phyloP scores from a whole-genome alignment of 2,329 filamentous ascomycete genomes.

The Fusarium dlaminii region DNA sequence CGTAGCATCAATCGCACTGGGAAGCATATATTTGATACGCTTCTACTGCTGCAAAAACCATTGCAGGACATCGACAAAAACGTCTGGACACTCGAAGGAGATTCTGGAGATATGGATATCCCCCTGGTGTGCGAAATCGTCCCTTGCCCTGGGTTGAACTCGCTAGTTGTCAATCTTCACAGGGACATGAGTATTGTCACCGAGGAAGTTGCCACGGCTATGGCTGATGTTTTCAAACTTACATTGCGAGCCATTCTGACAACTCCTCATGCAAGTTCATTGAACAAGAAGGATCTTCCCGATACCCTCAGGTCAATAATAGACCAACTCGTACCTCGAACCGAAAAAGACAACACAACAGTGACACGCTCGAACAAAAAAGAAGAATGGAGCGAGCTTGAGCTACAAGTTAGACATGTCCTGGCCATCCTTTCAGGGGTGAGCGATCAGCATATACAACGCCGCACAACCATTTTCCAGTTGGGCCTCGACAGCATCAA shows the following conservation, averaged over 20 bases:
- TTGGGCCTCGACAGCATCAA: slow-evolving; percentile 94
- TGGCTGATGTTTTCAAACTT: slow-evolving; percentile 47
- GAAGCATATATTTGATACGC: slow-evolving; percentile 76
- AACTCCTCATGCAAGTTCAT: slow-evolving; percentile 41
- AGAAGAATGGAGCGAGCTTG: slow-evolving; percentile 59
- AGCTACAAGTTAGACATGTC: slow-evolving; percentile 63
- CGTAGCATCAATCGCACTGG: slow-evolving; percentile 53
- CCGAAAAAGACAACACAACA: slow-evolving; percentile 27
- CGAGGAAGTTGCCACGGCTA: slow-evolving; percentile 37
- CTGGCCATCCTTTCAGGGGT: slow-evolving; percentile 68
- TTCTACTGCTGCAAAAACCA: slow-evolving; percentile 80
- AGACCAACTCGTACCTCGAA: slow-evolving; percentile 28
- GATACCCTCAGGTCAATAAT: slow-evolving; percentile 28
- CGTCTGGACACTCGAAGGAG: slow-evolving; percentile 66
- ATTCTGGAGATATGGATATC: slow-evolving; percentile 74
- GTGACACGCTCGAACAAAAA: slow-evolving; percentile 20
- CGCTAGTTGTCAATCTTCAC: slow-evolving; percentile 69
- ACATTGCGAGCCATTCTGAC: slow-evolving; percentile 41
- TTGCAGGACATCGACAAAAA: slow-evolving; percentile 62
- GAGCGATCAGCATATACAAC: slow-evolving; percentile 59
- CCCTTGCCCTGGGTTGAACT: slow-evolving; percentile 63
- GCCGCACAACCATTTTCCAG: slow-evolving; percentile 79
- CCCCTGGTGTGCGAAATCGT: slow-evolving; percentile 81
- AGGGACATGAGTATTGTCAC: slow-evolving; percentile 59
- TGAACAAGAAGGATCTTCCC: slow-evolving; percentile 38